phyloP scores from a whole-genome alignment of 1,284 basidiomycete species.

The Sanguinoderma infundibulare region DNA sequence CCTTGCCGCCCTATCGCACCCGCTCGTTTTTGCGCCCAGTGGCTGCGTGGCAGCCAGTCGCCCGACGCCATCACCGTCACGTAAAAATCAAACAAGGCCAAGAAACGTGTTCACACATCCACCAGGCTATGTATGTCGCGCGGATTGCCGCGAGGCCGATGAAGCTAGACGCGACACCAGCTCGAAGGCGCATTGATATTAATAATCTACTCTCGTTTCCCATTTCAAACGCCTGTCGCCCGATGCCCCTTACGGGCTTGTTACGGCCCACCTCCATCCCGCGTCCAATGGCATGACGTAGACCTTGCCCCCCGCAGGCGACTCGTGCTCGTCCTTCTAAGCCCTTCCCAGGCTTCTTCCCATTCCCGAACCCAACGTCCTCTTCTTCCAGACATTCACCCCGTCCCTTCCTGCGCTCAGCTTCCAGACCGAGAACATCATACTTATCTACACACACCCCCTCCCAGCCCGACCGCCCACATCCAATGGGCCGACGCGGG shows the following conservation, averaged over 20 bases:
- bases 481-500: not conserved
- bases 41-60: too few species aligned
- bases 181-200: too few species aligned
- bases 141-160: not conserved
- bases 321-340: not conserved
- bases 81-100: constrained; percentile 10
- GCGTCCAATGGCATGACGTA: constrained; percentile 6
- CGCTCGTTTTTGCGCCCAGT: too few species aligned
- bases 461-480: not conserved
- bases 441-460: not conserved
- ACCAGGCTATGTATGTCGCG: too few species aligned
- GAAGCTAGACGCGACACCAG: too few species aligned
- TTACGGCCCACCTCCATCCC: too few species aligned
- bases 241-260: not conserved
- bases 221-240: not conserved
- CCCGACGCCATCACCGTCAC: constrained; percentile 14
- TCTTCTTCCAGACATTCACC: not conserved
- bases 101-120: not conserved
- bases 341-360: not conserved
- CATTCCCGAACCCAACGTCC: not conserved
- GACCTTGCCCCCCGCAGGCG: not conserved
- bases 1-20: too few species aligned
- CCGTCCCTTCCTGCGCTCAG: not conserved
- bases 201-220: too few species aligned
- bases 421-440: not conserved